Percentiles rank a stretch among this genome's conserved stretches.
These are phyloP conservation scores for Grigorovia yakushimaensis DNA, from an alignment of 805 yeast genomes.

Conservation along the genomic window DNA sequence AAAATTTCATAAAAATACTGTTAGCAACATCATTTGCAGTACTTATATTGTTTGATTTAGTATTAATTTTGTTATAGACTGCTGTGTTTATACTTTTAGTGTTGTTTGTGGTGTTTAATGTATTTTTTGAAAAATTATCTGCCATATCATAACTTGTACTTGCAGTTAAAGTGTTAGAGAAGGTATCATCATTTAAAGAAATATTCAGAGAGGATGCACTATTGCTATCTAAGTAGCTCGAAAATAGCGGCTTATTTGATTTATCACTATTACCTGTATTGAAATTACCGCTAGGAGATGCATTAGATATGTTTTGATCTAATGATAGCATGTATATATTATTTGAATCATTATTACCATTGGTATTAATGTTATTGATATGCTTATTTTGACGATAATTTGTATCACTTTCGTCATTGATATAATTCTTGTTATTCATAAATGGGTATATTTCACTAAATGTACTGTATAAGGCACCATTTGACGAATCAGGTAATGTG, in stretches of 20 bases:
- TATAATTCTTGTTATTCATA: not conserved
- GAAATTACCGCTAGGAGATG: not conserved
- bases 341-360: too few species aligned
- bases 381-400: too few species aligned
- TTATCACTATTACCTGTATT: not conserved
- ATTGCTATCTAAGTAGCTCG: slow-evolving; percentile 2
- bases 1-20: not conserved
- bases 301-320: not conserved
- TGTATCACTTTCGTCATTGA: not conserved
- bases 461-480: not conserved
- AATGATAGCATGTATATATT: not conserved
- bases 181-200: not conserved
- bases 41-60: not conserved
- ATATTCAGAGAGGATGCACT: slow-evolving; percentile 8
- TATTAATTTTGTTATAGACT: too few species aligned
- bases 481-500: not conserved
- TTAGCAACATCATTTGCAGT: not conserved
- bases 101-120: not conserved
- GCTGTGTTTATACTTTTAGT: not conserved
- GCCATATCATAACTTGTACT: not conserved
- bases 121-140: not conserved
- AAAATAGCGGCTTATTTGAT: not conserved
- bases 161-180: not conserved
- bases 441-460: not conserved
- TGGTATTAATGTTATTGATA: not conserved